Evolutionary conservation across 1,139 yeast species (phyloP).

Genomic region (Kodamaea derodonti): DNA sequence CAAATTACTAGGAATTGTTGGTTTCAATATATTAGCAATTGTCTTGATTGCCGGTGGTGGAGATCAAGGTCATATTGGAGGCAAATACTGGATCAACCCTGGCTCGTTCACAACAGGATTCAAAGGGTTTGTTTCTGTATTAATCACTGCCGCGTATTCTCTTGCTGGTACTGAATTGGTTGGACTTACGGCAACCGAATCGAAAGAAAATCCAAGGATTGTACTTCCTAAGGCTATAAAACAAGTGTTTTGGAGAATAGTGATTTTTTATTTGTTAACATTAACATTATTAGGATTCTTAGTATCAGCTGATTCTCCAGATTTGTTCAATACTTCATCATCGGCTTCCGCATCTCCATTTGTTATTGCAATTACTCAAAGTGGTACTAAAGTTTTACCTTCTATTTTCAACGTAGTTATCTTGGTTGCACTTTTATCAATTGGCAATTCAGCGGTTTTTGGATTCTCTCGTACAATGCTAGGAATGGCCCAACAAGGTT

Average conservation of each 20-base stretch:
- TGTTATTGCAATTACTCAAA: conserved; percentile 53
- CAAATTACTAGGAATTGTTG: conserved; percentile 60
- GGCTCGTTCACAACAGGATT: conserved; percentile 66
- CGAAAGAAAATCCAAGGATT: conserved; percentile 35
- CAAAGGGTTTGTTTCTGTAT: conserved; percentile 46
- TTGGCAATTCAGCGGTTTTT: conserved; percentile 44
- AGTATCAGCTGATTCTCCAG: conserved; percentile 25
- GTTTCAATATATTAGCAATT: conserved; percentile 68
- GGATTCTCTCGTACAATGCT: conserved; percentile 43
- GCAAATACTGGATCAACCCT: conserved; percentile 52
- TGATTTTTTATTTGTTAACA: conserved; percentile 39
- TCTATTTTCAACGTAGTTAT: conserved; percentile 43
- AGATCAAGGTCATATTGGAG: conserved; percentile 53
- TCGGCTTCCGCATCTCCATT: conserved; percentile 49
- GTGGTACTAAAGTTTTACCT: conserved; percentile 46
- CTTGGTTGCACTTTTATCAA: conserved; percentile 38
- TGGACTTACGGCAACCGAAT: conserved; percentile 37
- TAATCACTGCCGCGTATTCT: conserved; percentile 41
- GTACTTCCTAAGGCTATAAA: conserved; percentile 41
- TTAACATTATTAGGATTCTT: conserved; percentile 40
- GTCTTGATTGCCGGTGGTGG: conserved; percentile 68
- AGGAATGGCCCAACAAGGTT: conserved; percentile 39
- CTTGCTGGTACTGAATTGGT: conserved; percentile 45
- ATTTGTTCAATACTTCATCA: conserved; percentile 13
- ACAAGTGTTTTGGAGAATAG: conserved; percentile 41